phyloP scores from a whole-genome alignment of 2,329 filamentous ascomycete species.

The Trichoderma harzianum region DNA sequence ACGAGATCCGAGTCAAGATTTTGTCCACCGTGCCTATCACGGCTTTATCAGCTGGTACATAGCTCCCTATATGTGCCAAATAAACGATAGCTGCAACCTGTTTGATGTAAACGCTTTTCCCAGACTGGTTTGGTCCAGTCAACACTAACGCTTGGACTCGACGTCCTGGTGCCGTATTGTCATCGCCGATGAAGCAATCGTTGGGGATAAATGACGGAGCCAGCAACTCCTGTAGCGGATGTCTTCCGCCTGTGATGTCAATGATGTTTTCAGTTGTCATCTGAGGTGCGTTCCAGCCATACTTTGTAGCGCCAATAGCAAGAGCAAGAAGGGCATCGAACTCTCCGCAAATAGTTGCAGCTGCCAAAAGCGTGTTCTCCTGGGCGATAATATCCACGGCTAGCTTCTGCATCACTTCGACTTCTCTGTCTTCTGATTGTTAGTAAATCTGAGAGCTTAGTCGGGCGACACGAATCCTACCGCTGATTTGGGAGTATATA shows the following conservation, averaged over 20 bases:
- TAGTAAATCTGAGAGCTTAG: background rate
- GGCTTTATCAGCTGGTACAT: slow-evolving; percentile 76
- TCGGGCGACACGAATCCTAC: slow-evolving; percentile 43
- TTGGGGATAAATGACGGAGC: slow-evolving; percentile 82
- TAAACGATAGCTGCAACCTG: slow-evolving; percentile 89
- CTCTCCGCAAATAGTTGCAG: slow-evolving; percentile 81
- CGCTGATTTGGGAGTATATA: slow-evolving; percentile 77
- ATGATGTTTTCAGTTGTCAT: slow-evolving; percentile 70
- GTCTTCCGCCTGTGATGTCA: slow-evolving; percentile 72
- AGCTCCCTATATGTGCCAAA: slow-evolving; percentile 88
- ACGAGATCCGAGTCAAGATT: slow-evolving; percentile 82
- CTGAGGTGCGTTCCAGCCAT: slow-evolving; percentile 66
- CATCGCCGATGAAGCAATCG: slow-evolving; percentile 66
- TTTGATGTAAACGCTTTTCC: slow-evolving; percentile 94
- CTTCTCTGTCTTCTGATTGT: slow-evolving; percentile 65
- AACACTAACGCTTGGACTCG: slow-evolving; percentile 65
- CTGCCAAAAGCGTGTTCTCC: slow-evolving; percentile 60
- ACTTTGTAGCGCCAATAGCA: slow-evolving; percentile 69
- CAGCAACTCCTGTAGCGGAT: slow-evolving; percentile 81
- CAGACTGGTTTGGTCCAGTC: slow-evolving; percentile 94
- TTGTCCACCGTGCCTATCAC: slow-evolving; percentile 86
- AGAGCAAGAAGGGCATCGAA: slow-evolving; percentile 83
- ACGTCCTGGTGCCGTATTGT: slow-evolving; percentile 12
- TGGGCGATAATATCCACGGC: slow-evolving; percentile 67
- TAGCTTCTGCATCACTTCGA: slow-evolving; percentile 79